Evolutionary conservation across 768 basidiomycete species (phyloP), one percentile per base, ranked within the genome.

Genomic region (Boletus sp.): DNA sequence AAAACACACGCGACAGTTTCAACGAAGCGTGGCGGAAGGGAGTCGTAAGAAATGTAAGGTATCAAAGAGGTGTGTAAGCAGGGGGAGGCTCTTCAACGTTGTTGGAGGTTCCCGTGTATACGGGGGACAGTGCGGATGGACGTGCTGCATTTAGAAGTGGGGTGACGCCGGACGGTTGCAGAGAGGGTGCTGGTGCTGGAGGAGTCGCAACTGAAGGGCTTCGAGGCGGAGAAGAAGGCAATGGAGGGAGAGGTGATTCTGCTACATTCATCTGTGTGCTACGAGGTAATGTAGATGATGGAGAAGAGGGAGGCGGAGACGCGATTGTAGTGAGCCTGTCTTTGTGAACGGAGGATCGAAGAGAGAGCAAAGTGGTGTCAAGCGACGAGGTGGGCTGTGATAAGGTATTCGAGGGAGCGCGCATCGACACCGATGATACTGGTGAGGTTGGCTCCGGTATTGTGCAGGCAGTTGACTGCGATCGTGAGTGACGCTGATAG

Each of bases 1-100:
- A 43, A 34, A 53, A 23, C 27, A 32, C 14, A 10, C 45, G 6
- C 10, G 10, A 32, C 10, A 23, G 13, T 32, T 21, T 34, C 37
- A 34, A 33, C n/a, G 15, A 4, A 27, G 5, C 56, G 1, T 8
- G 37, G 15, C 17, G 19, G 19, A 43, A 9, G 21, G 4, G 10
- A 33, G 43, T n/a, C 19, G 1, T 37, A 47, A 19, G 30, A 21
- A 33, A 29, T 21, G 7, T 1, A 45, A 19, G 1, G 3, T n/a
- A 14, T 69, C 29, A 60, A 2, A 57, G 4, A 14, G 60, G 58
- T 19, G 67, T 71, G 13, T 69, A 69, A 29, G 69, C 62, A 13
- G 67, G 67, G 11, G 67, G 67, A 29, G 67, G 56, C 2, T 67
- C 69, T 2, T 47, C 54, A 21, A 39, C 17, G 25, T 33, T 47